These are phyloP conservation scores for Hypoxylon perforatum DNA, from an alignment of 495 filamentous ascomycete species.

Conservation along the genomic window DNA sequence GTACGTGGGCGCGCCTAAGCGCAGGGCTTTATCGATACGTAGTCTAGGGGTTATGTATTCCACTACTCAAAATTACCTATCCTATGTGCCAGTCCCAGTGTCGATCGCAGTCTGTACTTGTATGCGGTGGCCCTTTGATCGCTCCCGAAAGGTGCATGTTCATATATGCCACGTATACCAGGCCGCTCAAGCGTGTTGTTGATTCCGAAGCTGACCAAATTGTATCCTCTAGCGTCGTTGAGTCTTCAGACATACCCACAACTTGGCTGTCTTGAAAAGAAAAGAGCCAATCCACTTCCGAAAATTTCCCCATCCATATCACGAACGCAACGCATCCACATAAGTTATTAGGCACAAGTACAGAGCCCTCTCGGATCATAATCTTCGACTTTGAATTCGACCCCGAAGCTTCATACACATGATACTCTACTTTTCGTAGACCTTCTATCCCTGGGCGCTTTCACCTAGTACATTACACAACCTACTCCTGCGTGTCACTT, in stretches of 20 bases:
- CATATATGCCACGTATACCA: no score
- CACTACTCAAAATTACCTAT: no score
- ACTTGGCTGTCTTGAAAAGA: slow-evolving; percentile 13
- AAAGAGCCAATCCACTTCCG: slow-evolving; percentile 22
- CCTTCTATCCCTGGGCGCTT: not conserved
- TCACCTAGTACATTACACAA: not conserved
- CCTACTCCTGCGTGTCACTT: slow-evolving; percentile 10
- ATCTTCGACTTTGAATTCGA: not conserved
- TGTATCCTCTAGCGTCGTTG: slow-evolving; percentile 20
- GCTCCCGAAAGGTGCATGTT: no score
- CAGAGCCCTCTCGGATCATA: slow-evolving; percentile 2
- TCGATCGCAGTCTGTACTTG: no score
- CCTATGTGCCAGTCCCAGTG: no score
- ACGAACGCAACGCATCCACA: slow-evolving; percentile 12
- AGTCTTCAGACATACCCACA: slow-evolving; percentile 33
- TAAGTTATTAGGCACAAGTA: slow-evolving; percentile 5
- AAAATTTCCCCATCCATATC: slow-evolving; percentile 18
- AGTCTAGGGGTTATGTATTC: no score
- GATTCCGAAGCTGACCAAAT: slow-evolving; percentile 16
- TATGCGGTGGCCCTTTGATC: no score
- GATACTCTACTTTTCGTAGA: slow-evolving; percentile 7
- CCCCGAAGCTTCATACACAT: not conserved
- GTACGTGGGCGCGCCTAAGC: slow-evolving; percentile 15
- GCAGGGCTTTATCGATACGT: not conserved
- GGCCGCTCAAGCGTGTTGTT: not conserved